A percentile compares a stretch with the other conserved stretches of the same genome.
Evolutionary conservation across 2,329 filamentous ascomycete species (phyloP).

Genomic region (Teratosphaeria pseudoeucalypti): DNA sequence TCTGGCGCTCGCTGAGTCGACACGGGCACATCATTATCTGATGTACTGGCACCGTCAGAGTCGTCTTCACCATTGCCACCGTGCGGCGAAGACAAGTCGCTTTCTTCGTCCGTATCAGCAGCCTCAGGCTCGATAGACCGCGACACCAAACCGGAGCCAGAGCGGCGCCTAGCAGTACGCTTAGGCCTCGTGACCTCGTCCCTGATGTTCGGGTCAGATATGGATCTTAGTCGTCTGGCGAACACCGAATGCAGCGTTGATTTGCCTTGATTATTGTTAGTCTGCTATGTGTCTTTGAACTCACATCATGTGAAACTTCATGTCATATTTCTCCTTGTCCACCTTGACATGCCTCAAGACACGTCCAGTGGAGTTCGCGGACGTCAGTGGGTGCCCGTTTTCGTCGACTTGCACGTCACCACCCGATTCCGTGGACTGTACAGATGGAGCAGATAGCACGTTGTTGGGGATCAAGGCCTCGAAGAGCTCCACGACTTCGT

Average conservation of each 20-base stretch:
- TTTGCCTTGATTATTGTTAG: too few relatives aligned
- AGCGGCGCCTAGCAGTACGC: background rate
- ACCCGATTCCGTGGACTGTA: background rate
- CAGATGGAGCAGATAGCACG: background rate
- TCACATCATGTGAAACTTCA: constrained; percentile 18
- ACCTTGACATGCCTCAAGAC: constrained; percentile 8
- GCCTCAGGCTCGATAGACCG: background rate
- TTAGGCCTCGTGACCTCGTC: constrained; percentile 14
- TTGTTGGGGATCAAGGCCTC: background rate
- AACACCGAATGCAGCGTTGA: background rate
- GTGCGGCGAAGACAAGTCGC: background rate
- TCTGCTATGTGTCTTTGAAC: background rate
- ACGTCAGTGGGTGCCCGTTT: background rate
- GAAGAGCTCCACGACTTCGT: background rate
- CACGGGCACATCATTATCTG: background rate
- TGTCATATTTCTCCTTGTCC: constrained; percentile 6
- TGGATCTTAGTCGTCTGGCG: background rate
- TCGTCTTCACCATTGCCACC: background rate
- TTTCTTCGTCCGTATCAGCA: background rate
- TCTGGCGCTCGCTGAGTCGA: constrained; percentile 8
- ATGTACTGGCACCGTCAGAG: background rate
- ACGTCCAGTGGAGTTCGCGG: background rate
- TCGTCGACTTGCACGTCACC: background rate
- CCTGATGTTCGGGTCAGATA: background rate
- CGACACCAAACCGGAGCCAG: background rate